Evolutionary conservation across 148 eudicot genomes (phyloP).

Genomic region (Dysphania ambrosioides): DNA sequence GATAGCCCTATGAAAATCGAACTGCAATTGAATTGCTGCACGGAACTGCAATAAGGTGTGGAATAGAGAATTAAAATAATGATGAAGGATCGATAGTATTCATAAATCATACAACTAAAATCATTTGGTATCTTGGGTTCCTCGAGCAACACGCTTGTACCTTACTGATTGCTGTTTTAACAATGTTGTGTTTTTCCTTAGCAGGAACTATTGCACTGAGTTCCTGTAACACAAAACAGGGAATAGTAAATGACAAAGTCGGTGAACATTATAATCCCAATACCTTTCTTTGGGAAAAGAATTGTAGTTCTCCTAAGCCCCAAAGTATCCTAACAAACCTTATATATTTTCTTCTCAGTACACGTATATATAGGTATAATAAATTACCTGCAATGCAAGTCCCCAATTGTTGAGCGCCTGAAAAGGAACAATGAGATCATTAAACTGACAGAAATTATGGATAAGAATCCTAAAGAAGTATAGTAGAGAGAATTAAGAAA

Average conservation of each 20-base stretch:
- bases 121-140: not conserved
- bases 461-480: not conserved
- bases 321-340: no score
- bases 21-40: slow-evolving; percentile 87
- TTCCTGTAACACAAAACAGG: slow-evolving; percentile 49
- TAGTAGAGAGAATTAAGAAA: not conserved
- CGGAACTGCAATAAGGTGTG: slow-evolving; percentile 61
- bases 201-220: slow-evolving; percentile 94
- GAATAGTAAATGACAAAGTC: not conserved
- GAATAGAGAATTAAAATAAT: slow-evolving; percentile 14
- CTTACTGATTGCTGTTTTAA: slow-evolving; percentile 79
- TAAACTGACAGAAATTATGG: slow-evolving; percentile 1
- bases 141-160: slow-evolving; percentile 31
- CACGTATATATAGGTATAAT: not conserved
- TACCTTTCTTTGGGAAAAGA: not conserved
- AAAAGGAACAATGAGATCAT: slow-evolving; percentile 24
- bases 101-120: not conserved
- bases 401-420: slow-evolving; percentile 99
- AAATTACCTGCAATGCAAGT: slow-evolving; percentile 85
- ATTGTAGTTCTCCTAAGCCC: not conserved
- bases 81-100: slow-evolving; percentile 5
- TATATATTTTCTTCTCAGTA: not conserved
- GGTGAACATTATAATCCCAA: not conserved
- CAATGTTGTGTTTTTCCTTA: slow-evolving; percentile 84
- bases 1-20: slow-evolving; percentile 95